phyloP scores from a whole-genome alignment of 2,329 filamentous ascomycete species.

The Fusarium redolens region DNA sequence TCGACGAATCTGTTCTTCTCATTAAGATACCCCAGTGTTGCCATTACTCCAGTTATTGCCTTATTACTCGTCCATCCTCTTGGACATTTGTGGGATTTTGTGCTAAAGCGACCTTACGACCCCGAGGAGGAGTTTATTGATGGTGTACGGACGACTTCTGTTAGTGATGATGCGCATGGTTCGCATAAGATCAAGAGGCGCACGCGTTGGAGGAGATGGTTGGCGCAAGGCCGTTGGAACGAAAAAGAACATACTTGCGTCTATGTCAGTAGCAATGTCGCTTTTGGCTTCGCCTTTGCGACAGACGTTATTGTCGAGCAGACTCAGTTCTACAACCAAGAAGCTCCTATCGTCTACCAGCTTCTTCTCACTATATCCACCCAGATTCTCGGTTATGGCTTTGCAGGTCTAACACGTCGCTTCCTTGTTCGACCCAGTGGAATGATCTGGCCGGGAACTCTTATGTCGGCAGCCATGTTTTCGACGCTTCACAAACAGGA shows the following conservation, averaged over 20 bases:
- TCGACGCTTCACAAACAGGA: constrained; percentile 86
- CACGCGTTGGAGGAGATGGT: constrained; percentile 72
- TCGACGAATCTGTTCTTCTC: constrained; percentile 91
- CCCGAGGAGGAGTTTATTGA: constrained; percentile 61
- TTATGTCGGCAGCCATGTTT: constrained; percentile 92
- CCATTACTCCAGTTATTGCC: constrained; percentile 89
- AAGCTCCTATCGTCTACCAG: constrained; percentile 81
- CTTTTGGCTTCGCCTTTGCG: constrained; percentile 89
- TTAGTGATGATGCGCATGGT: constrained; percentile 32
- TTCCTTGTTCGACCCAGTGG: constrained; percentile 87
- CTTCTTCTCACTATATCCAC: constrained; percentile 86
- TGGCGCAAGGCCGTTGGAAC: constrained; percentile 85
- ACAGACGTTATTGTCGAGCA: constrained; percentile 93
- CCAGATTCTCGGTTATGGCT: constrained; percentile 87
- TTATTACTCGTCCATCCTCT: constrained; percentile 86
- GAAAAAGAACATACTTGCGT: constrained; percentile 91
- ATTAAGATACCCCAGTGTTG: constrained; percentile 88
- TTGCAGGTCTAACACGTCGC: constrained; percentile 82
- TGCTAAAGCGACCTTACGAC: constrained; percentile 72
- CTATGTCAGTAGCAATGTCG: constrained; percentile 90
- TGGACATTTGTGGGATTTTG: constrained; percentile 80
- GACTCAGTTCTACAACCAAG: constrained; percentile 87
- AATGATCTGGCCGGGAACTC: constrained; percentile 91
- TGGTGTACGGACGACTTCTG: constrained; percentile 54
- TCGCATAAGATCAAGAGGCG: constrained; percentile 43